Evolutionary conservation across 768 basidiomycete species (phyloP).

Genomic region (Serendipita indica): DNA sequence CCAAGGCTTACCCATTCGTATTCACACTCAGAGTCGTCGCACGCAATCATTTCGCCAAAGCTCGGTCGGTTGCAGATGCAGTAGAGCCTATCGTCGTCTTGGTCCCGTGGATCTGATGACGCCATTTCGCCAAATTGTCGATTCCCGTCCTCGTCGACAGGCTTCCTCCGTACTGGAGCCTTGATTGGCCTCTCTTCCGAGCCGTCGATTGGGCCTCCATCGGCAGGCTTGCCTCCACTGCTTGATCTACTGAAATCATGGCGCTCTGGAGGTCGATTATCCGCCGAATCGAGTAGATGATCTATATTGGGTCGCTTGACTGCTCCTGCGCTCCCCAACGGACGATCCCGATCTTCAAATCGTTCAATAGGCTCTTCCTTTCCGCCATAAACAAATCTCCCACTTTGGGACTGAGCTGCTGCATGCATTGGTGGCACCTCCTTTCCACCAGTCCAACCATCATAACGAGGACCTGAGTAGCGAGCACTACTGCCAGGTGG

Average conservation of each 20-base stretch:
- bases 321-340: too few relatives aligned
- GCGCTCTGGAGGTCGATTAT: too few relatives aligned
- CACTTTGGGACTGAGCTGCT: too few relatives aligned
- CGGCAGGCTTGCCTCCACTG: background rate
- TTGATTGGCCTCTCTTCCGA: background rate
- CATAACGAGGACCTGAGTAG: too few relatives aligned
- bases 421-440: too few relatives aligned
- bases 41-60: conserved; percentile 92
- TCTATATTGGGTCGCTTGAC: too few relatives aligned
- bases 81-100: conserved; percentile 46
- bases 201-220: background rate
- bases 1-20: conserved; percentile 67
- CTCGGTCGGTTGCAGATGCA: conserved; percentile 76
- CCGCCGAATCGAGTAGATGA: too few relatives aligned
- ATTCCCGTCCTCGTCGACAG: background rate
- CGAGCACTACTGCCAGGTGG: too few relatives aligned
- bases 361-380: too few relatives aligned
- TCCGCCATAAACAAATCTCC: too few relatives aligned
- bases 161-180: background rate
- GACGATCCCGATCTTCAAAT: too few relatives aligned
- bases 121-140: background rate
- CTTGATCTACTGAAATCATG: background rate
- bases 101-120: background rate
- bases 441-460: too few relatives aligned
- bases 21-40: conserved; percentile 67